Evolutionary conservation across 331 rosid species (phyloP).

Genomic region (Quercus lobata): DNA sequence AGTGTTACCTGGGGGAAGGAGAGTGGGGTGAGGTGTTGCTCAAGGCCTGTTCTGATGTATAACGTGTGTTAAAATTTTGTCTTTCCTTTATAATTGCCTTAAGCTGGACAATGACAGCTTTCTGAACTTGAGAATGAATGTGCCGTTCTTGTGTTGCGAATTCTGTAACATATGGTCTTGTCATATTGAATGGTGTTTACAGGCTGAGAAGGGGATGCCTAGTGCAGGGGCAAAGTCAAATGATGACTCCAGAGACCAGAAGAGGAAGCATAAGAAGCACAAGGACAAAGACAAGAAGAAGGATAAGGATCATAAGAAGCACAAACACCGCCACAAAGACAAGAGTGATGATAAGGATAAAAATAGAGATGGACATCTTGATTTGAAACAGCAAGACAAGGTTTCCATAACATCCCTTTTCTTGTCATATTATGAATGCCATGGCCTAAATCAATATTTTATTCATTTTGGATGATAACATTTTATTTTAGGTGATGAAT

Average conservation of each 20-base stretch:
- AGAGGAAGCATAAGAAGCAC: conserved; percentile 17
- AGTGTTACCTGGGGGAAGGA: background rate
- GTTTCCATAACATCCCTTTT: conserved; percentile 7
- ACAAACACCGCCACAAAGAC: conserved; percentile 1
- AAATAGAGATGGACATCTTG: background rate
- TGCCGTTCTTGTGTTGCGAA: background rate
- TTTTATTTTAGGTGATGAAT: background rate
- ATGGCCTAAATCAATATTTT: background rate
- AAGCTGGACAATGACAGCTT: background rate
- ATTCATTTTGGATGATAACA: background rate
- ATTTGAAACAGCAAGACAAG: conserved; percentile 2
- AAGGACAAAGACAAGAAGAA: conserved; percentile 3
- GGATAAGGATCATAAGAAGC: conserved; percentile 14
- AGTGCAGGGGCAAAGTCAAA: conserved; percentile 12
- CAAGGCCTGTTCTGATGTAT: background rate
- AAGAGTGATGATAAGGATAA: background rate
- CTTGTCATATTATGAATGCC: background rate
- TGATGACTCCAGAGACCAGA: conserved; percentile 9
- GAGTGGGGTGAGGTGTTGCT: background rate
- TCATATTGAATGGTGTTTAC: background rate
- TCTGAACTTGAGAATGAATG: background rate
- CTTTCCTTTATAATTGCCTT: background rate
- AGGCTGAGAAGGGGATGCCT: conserved; percentile 27
- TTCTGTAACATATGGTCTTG: background rate
- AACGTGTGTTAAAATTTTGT: background rate